Base-by-base conservation (phyloP, 2,329 filamentous ascomycete species). In the Pseudogymnoascus sp. region DNA sequence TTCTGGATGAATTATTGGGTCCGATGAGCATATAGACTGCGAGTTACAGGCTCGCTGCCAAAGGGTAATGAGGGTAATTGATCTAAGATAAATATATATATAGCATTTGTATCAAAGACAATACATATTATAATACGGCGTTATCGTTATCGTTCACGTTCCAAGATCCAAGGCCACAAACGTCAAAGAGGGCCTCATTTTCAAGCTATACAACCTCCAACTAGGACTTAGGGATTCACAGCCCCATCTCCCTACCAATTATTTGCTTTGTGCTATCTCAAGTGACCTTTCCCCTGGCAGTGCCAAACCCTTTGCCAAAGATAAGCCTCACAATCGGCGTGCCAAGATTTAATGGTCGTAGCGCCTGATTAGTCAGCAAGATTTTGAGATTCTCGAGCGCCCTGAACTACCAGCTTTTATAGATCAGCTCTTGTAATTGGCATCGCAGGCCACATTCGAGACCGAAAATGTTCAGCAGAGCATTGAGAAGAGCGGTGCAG, bases 241-340 rank as follows among this genome's bases (percentile, higher is more conserved):
- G 81, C 84, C 25, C 83, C 83, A 68, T 86, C 84, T 64, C 83
- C 84, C 72, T 86, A 83, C 38, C 72, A 74, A 65, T 80, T 80
- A 68, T 81, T 81, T 21, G 81, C 81, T 41, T 29, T 90, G 88
- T 8, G 88, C 89, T 82, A 68, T 89, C 91, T 91, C 91, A 96
- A 6, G 91, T 90, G 12, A 95, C 90, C 79, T 96, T 96, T 65
- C 92, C 92, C 64, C 86, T 86, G 1, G 91, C 88, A 1, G 92
- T 97, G 25, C 93, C 91, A 63, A 96, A 80, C 66, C 92, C 92
- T 66, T 96, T 76, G 74, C 97, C 93, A 62, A 88, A 35, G 96
- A 91, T 59, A 38, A 41, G 10, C 58, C 25, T 59, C 58, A 9
- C 58, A 36, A 39, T 59, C 33, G n/a, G 35, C 8, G 17, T 29